phyloP scores from a whole-genome alignment of 139 green algal genomes.

The Pedinophyceae sp. region DNA sequence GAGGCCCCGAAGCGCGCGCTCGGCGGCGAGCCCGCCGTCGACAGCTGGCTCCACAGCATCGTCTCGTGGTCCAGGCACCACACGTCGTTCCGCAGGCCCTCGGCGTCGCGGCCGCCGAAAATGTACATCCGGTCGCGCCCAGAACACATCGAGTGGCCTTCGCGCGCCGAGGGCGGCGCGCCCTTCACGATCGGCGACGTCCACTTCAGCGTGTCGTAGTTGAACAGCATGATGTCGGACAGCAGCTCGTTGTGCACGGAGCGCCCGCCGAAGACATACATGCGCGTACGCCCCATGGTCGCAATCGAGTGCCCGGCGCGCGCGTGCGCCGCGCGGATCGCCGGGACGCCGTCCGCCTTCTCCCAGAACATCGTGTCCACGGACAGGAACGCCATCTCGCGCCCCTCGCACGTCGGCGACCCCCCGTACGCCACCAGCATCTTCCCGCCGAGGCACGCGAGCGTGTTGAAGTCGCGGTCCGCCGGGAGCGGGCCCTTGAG shows the following conservation, averaged over 20 bases:
- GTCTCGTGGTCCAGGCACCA: slow-evolving; percentile 49
- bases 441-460: slow-evolving; percentile 2
- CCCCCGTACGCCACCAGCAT: slow-evolving; percentile 5
- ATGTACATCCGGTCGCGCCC: slow-evolving; percentile 25
- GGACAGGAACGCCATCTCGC: neutral
- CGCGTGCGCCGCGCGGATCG: neutral
- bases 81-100: slow-evolving; percentile 41
- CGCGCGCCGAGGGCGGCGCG: neutral
- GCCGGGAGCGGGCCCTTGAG: slow-evolving; percentile 1
- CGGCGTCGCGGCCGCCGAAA: slow-evolving; percentile 40
- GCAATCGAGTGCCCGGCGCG: no score
- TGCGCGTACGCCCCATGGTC: neutral
- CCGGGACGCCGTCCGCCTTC: neutral
- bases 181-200: neutral
- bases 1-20: slow-evolving; percentile 7
- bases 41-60: slow-evolving; percentile 34
- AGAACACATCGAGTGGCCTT: neutral
- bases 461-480: slow-evolving; percentile 3
- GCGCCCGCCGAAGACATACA: slow-evolving; percentile 1
- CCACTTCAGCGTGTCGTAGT: slow-evolving; percentile 4
- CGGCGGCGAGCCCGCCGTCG: slow-evolving; percentile 16
- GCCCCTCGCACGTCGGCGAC: neutral
- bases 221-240: slow-evolving; percentile 5
- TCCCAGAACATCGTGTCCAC: neutral
- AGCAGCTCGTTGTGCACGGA: slow-evolving; percentile 1